Conservation (phyloP, 192 early-diverging fungal species). For the Coemansia sp. region DNA sequence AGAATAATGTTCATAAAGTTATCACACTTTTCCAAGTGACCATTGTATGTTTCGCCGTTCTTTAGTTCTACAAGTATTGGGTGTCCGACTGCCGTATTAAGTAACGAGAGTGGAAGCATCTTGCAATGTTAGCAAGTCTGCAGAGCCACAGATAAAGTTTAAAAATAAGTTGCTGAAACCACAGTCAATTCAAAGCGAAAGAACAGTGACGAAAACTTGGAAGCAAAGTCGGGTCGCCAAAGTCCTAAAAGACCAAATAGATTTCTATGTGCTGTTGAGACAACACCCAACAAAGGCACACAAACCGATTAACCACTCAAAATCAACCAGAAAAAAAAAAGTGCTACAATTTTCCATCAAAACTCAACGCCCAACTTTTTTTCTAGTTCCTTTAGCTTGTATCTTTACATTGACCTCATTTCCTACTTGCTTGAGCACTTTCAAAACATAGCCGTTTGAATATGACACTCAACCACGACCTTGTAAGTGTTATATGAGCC, state of each 20-base stretch:
- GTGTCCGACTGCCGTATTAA: slow-evolving; percentile 84
- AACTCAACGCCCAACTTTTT: background rate
- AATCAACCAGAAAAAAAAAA: slow-evolving; percentile 9
- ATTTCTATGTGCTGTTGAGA: background rate
- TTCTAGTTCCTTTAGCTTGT: background rate
- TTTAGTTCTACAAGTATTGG: slow-evolving; percentile 96
- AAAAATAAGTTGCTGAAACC: background rate
- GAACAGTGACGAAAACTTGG: background rate
- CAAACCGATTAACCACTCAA: slow-evolving; percentile 6
- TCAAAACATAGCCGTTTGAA: background rate
- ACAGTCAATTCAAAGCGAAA: background rate
- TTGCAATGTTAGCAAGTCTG: background rate
- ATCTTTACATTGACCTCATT: background rate
- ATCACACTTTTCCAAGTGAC: slow-evolving; percentile 93
- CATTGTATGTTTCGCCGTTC: slow-evolving; percentile 97
- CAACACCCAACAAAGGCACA: background rate
- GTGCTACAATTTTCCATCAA: slow-evolving; percentile 4
- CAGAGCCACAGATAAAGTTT: background rate
- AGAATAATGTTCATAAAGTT: slow-evolving; percentile 98
- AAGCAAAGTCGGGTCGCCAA: no score
- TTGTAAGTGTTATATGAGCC: slow-evolving; percentile 16
- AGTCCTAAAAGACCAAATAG: no score
- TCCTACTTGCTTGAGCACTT: background rate
- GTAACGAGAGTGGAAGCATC: slow-evolving; percentile 83
- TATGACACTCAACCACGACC: slow-evolving; percentile 44